Conservation (phyloP, 805 yeast genomes). For the Yamadazyma insecticola region DNA sequence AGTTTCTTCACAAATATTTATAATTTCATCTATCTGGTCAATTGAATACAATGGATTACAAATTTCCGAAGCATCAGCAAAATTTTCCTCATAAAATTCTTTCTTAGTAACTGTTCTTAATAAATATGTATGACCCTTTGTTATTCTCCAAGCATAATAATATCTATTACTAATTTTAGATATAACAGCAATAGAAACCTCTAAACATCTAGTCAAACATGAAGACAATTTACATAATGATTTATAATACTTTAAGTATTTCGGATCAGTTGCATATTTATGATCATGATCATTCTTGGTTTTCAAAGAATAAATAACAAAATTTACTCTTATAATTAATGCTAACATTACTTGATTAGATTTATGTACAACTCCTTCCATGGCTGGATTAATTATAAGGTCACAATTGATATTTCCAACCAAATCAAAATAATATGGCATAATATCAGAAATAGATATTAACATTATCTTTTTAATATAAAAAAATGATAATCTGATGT, state of each 20-base stretch:
- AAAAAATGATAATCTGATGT: constrained; percentile 30
- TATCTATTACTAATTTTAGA: constrained; percentile 33
- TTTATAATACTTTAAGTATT: constrained; percentile 14
- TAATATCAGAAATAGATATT: constrained; percentile 25
- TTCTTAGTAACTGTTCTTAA: constrained; percentile 24
- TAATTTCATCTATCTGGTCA: constrained; percentile 23
- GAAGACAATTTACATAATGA: constrained; percentile 18
- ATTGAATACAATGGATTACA: constrained; percentile 12
- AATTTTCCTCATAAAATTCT: constrained; percentile 24
- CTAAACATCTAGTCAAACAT: constrained; percentile 22
- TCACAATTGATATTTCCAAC: constrained; percentile 33
- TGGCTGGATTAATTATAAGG: constrained; percentile 30
- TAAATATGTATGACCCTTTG: constrained; percentile 30
- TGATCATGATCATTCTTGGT: constrained; percentile 17
- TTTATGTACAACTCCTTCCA: constrained; percentile 28
- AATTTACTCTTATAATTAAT: constrained; percentile 26
- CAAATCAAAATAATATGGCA: constrained; percentile 32
- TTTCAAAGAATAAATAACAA: constrained; percentile 20
- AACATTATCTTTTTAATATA: constrained; percentile 31
- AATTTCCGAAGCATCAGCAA: constrained; percentile 10
- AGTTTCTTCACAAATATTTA: constrained; percentile 20
- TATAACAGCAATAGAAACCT: constrained; percentile 28
- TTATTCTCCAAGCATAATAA: constrained; percentile 37
- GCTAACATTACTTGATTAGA: constrained; percentile 26
- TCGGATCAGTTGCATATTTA: constrained; percentile 12